These are phyloP conservation scores for Pterocarpus macrocarpus DNA, from an alignment of 306 rosid species.

Conservation along the genomic window DNA sequence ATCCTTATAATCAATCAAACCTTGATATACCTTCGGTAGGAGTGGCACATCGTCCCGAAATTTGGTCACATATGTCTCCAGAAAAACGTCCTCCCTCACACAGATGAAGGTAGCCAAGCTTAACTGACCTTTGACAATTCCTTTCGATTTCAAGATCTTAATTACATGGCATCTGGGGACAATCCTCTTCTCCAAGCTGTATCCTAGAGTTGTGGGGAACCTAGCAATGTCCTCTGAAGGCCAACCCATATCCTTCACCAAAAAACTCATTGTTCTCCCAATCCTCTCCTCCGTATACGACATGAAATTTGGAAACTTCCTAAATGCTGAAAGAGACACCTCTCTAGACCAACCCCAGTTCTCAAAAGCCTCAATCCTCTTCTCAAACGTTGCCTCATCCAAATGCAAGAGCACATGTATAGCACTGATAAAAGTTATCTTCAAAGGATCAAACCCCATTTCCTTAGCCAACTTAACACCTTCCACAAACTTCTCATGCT, in stretches of 20 bases:
- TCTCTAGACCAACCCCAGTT: conserved; percentile 51
- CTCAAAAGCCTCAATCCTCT: conserved; percentile 28
- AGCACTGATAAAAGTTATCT: conserved; percentile 27
- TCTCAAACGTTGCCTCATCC: conserved; percentile 10
- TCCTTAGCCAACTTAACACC: conserved; percentile 34
- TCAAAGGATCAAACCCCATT: conserved; percentile 42
- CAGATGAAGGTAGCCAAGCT: background rate
- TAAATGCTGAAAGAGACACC: conserved; percentile 39
- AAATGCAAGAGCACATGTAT: background rate
- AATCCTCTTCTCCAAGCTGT: conserved; percentile 49
- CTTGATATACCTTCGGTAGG: conserved; percentile 12
- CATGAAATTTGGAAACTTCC: conserved; percentile 43
- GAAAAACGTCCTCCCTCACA: background rate
- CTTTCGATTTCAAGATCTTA: conserved; percentile 26
- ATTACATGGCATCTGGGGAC: conserved; percentile 36
- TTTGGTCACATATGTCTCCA: background rate
- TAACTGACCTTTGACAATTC: background rate
- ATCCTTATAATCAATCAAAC: background rate
- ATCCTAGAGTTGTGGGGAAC: background rate
- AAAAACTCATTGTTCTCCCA: conserved; percentile 13
- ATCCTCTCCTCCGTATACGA: conserved; percentile 25
- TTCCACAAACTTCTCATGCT: background rate
- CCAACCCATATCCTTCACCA: conserved; percentile 40
- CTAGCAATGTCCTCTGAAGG: background rate
- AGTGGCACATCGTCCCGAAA: conserved; percentile 19